Evolutionary conservation across 2,329 filamentous ascomycete species (phyloP).

Genomic region (Calonectria multiphialidica): DNA sequence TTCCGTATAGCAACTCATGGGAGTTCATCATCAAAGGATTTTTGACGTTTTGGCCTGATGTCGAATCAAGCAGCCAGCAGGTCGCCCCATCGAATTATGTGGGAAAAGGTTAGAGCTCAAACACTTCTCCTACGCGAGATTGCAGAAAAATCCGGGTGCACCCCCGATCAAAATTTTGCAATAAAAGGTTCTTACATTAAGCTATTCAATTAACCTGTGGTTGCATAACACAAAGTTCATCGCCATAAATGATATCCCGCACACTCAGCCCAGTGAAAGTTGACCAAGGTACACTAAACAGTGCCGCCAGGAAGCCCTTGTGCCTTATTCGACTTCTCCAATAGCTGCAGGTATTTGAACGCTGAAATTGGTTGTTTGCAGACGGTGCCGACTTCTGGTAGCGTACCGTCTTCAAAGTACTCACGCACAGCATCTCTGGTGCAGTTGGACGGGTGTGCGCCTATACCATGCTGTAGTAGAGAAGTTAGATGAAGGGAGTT

Average conservation of each 20-base stretch:
- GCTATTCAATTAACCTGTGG: not conserved
- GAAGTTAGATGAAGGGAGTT: not conserved
- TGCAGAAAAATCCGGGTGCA: not conserved
- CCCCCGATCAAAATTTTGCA: not conserved
- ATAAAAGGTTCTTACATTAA: not conserved
- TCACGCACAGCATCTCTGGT: not conserved
- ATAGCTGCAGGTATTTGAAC: not conserved
- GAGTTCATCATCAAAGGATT: not conserved
- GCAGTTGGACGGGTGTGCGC: not conserved
- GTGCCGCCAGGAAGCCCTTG: not conserved
- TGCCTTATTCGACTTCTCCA: not conserved
- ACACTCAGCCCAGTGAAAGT: not conserved
- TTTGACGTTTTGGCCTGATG: not conserved
- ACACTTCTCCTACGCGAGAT: not conserved
- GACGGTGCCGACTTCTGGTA: not conserved
- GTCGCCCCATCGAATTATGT: not conserved
- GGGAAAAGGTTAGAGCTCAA: not conserved
- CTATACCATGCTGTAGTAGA: not conserved
- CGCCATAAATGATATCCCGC: not conserved
- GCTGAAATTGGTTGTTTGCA: not conserved
- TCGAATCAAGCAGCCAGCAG: not conserved
- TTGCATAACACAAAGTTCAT: not conserved
- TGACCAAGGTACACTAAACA: not conserved
- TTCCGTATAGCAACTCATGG: not conserved
- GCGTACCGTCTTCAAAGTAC: not conserved